phyloP scores from a whole-genome alignment of 352 stramenopile genomes.

The Pythium plurisporium region DNA sequence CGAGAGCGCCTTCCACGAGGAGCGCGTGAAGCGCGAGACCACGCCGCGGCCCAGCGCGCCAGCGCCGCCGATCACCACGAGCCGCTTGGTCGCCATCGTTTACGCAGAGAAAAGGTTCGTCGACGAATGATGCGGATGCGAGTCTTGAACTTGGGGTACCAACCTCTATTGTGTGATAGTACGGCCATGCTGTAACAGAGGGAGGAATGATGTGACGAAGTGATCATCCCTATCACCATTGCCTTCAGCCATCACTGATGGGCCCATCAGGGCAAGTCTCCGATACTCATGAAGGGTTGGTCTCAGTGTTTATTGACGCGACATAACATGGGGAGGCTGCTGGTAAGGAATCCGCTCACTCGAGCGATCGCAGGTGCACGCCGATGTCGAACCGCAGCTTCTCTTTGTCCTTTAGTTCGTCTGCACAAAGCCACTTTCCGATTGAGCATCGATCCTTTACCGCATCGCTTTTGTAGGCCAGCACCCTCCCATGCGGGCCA shows the following conservation, averaged over 20 bases:
- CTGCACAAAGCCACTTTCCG: conserved; percentile 19
- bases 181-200: not conserved
- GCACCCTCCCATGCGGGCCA: not conserved
- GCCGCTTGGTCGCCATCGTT: conserved; percentile 39
- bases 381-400: conserved; percentile 50
- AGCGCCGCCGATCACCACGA: conserved; percentile 72
- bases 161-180: conserved; percentile 5
- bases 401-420: conserved; percentile 64
- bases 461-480: no score
- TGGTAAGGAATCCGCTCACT: no score
- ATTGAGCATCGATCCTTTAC: not conserved
- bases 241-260: no score
- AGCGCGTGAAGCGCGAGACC: conserved; percentile 49
- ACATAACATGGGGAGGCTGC: no score
- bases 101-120: not conserved
- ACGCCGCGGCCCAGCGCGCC: conserved; percentile 72
- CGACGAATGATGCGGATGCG: conserved; percentile 4
- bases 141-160: conserved; percentile 15
- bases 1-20: conserved; percentile 65
- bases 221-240: not conserved
- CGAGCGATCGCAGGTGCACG: conserved; percentile 34
- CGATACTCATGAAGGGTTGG: no score
- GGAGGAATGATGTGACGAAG: not conserved
- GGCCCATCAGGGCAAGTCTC: no score
- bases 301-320: no score